Base-by-base conservation (phyloP, 2,329 filamentous ascomycete genomes). In the Aspergillus arachidicola region DNA sequence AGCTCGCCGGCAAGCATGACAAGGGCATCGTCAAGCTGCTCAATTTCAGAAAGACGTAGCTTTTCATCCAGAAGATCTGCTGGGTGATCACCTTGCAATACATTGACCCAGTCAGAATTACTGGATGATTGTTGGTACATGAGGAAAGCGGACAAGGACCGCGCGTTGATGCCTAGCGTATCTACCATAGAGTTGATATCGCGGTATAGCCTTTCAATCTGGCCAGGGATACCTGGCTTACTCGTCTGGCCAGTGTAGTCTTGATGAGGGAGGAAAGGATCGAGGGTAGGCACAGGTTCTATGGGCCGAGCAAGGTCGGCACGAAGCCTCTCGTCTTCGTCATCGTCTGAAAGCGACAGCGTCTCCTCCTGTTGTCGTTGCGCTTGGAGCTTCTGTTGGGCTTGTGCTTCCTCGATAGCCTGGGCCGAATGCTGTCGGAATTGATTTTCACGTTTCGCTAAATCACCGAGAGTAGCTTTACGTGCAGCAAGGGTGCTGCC, bases 151-250 rank as follows among this genome's bases (percentile, higher is more conserved):
- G 82, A 78, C 48, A 90, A 71, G 9, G 84, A 88, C 19, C 94
- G 86, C 6, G 91, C 88, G 74, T 98, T 98, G 57, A 97, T 85
- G 11, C 94, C 94, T 46, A 98, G 81, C 0, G 92, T 94, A 71
- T 97, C 93, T 50, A 99, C 89, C 95, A 98, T 99, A 14, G 91
- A 91, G 76, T 83, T 84, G 66, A 83, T 82, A 63, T 84, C 82
- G 14, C 81, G 79, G 65, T 83, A 84, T 3, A 84, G 69, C 57
- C 78, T 75, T 69, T 84, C 82, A 53, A 84, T 81, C 67, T 83
- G 81, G 9, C 81, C 81, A 1, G 81, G 79, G 61, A 84, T 78
- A 34, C 81, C 82, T 46, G 79, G 80, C 65, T 82, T 82, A 53
- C 73, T 74, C 9, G 78, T 79, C 57, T 79, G 73, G 9, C 78